Evolutionary conservation across 2,329 filamentous ascomycete genomes (phyloP), one percentile per base, ranked within the genome.

Genomic region (Cladosporium colombiae): DNA sequence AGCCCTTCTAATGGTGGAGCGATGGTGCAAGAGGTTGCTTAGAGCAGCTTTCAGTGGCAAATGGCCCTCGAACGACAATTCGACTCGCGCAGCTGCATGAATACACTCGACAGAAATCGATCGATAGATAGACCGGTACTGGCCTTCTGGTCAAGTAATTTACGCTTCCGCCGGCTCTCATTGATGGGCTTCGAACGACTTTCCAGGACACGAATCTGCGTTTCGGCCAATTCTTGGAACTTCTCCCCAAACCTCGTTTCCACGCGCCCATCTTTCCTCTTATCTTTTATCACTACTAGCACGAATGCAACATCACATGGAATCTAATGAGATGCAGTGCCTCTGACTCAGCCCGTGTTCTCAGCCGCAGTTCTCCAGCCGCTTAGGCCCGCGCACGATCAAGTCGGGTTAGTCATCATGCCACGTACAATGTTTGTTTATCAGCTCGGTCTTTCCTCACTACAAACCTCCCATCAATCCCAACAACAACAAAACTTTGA

Each of bases 1-100:
- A 7, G 23, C 44, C 49, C 6, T 2, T 37, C 62, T 16, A 49
- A 25, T 35, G 61, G 55, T 14, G 61, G 65, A 13, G 66, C 55
- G 59, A 67, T 68, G 68, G 68, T 71, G 27, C 68, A 71, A 59
- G 70, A 71, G 55, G 67, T 71, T 52, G 67, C 64, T 52, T 71
- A 58, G 66, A 31, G 5, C 29, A 18, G 10, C 23, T 46, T 46
- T 10, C n/a, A 4, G 1, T 25, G 40, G 27, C 25, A 18, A 46
- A 46, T 10, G 10, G n/a, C n/a, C 10, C 40, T 46, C 10, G n/a
- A 18, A n/a, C 37, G 37, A 44, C 37, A 18, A 44, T 52, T 14
- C 49, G 25, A 14, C 21, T n/a, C 13, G 18, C 23, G 46, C 46
- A 50, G 46, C 23, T 50, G n/a, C 16, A 16, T 40, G 11, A 13